Percentiles rank a stretch among this genome's conserved stretches.
Evolutionary conservation across 352 stramenopile genomes (phyloP).

Genomic region (Phytopythium sindhum): DNA sequence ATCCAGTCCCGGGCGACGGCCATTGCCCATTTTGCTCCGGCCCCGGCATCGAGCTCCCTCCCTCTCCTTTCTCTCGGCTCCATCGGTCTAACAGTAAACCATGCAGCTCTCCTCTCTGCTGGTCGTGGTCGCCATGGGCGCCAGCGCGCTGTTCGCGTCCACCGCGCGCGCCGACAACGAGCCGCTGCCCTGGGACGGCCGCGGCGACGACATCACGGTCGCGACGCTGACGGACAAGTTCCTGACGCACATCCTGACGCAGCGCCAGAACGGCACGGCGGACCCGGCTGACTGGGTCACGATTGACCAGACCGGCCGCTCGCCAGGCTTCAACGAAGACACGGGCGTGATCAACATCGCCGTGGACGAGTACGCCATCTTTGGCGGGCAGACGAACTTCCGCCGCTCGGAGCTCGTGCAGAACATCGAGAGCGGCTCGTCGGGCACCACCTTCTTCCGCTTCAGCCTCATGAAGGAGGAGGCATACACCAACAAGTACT

Average conservation of each 20-base stretch:
- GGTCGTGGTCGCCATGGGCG: conserved; percentile 10
- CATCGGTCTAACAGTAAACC: not conserved
- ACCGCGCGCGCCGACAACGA: conserved; percentile 21
- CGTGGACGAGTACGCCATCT: conserved; percentile 57
- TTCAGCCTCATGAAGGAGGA: conserved; percentile 48
- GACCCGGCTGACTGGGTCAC: conserved; percentile 47
- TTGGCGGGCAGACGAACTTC: conserved; percentile 55
- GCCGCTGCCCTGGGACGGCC: conserved; percentile 54
- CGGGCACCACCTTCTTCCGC: conserved; percentile 58
- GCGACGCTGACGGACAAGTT: conserved; percentile 51
- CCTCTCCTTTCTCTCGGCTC: not conserved
- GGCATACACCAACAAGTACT: conserved; percentile 34
- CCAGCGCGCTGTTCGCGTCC: conserved; percentile 16
- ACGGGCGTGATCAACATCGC: conserved; percentile 55
- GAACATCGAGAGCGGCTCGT: conserved; percentile 33
- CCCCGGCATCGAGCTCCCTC: not conserved
- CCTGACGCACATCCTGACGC: conserved; percentile 63
- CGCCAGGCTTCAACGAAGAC: conserved; percentile 54
- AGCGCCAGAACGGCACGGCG: conserved; percentile 40
- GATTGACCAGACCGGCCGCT: conserved; percentile 37
- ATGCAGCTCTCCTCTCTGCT: conserved; percentile 22
- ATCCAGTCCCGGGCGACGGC: not conserved
- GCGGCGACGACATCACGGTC: conserved; percentile 47
- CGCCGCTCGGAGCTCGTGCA: conserved; percentile 67
- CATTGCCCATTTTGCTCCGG: conserved; percentile 8